A percentile compares a stretch with the other conserved stretches of the same genome.
These are phyloP conservation scores for Russula compacta DNA, from an alignment of 768 basidiomycete species.

Conservation along the genomic window DNA sequence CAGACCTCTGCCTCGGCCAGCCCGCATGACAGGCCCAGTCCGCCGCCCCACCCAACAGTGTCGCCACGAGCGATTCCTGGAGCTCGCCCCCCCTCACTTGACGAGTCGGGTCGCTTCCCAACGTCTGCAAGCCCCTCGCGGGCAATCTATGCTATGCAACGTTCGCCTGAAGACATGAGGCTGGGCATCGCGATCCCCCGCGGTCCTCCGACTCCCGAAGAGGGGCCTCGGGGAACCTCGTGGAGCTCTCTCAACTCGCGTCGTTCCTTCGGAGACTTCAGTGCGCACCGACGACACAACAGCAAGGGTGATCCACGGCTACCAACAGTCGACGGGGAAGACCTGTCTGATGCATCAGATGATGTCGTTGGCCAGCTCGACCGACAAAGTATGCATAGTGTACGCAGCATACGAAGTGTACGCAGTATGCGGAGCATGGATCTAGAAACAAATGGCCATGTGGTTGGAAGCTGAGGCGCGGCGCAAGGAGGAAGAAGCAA, in stretches of 20 bases:
- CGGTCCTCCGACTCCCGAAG: constrained; percentile 8
- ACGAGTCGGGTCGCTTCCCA: constrained; percentile 16
- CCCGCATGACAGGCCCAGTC: constrained; percentile 11
- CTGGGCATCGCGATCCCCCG: constrained; percentile 19
- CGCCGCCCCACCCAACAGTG: background rate
- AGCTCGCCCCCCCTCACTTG: constrained; percentile 9
- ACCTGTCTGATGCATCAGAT: constrained; percentile 13
- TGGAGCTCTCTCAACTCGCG: constrained; percentile 16
- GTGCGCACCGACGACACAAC: constrained; percentile 5
- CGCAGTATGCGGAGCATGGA: constrained; percentile 16
- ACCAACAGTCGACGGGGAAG: background rate
- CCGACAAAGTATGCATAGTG: constrained; percentile 10
- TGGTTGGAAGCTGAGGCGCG: constrained; percentile 18
- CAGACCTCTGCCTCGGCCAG: constrained; percentile 11
- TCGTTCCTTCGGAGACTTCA: constrained; percentile 13
- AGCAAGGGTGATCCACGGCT: constrained; percentile 16
- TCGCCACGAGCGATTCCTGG: constrained; percentile 11
- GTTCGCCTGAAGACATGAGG: constrained; percentile 19
- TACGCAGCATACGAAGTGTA: constrained; percentile 11
- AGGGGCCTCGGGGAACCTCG: constrained; percentile 11
- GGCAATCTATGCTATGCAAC: constrained; percentile 6
- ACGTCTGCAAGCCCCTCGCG: constrained; percentile 19
- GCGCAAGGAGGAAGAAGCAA: constrained; percentile 24
- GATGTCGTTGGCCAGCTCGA: constrained; percentile 14
- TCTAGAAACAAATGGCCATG: constrained; percentile 20